Evolutionary conservation across 768 basidiomycete genomes (phyloP).

Genomic region (Mycena pura): DNA sequence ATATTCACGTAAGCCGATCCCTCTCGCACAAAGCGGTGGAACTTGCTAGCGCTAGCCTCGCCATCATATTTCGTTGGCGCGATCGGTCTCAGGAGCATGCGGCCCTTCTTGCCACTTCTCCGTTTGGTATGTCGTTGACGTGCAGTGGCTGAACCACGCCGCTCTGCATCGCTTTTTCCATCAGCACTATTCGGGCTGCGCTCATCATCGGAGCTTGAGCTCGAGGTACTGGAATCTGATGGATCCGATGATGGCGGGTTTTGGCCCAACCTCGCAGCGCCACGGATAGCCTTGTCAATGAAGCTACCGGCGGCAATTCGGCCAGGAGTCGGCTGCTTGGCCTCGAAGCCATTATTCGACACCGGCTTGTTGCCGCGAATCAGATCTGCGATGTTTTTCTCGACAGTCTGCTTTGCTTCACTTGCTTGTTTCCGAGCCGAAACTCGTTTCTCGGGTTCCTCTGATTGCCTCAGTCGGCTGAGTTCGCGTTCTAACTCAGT

Average conservation of each 20-base stretch:
- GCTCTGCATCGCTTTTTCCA: neutral
- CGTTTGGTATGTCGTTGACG: neutral
- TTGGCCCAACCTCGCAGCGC: neutral
- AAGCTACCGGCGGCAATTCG: conserved; percentile 9
- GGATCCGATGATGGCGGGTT: neutral
- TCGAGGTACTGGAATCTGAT: neutral
- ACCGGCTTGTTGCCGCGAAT: neutral
- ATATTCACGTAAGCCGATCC: conserved; percentile 31
- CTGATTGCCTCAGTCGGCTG: neutral
- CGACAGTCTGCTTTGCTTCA: neutral
- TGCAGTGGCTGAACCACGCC: neutral
- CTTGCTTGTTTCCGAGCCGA: neutral
- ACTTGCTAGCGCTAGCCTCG: conserved; percentile 25
- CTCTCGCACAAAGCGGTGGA: conserved; percentile 36
- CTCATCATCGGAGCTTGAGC: neutral
- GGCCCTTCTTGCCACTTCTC: neutral
- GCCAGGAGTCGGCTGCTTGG: neutral
- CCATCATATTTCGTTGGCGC: conserved; percentile 37
- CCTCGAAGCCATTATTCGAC: neutral
- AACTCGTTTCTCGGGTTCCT: neutral
- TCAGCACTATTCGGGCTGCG: neutral
- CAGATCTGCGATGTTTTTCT: neutral
- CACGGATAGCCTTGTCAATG: neutral
- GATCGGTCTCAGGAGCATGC: conserved; percentile 31
- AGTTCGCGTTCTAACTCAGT: neutral